phyloP scores from a whole-genome alignment of 1,284 basidiomycete species.

The Austropuccinia psidii region DNA sequence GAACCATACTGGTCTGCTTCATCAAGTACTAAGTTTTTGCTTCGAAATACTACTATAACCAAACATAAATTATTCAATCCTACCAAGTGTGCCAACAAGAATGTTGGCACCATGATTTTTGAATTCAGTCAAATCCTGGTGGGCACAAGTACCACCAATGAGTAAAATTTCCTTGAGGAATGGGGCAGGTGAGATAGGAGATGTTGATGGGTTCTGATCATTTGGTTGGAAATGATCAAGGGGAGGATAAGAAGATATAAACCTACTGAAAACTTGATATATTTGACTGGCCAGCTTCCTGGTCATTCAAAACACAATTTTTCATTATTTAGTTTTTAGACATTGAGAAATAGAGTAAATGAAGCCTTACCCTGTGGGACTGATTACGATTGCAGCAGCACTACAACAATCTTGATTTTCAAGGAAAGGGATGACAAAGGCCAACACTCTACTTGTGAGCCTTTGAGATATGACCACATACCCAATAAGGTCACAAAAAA shows the following conservation, averaged over 20 bases:
- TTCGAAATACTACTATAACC: conserved; percentile 50
- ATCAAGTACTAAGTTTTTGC: conserved; percentile 65
- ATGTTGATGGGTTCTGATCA: conserved; percentile 41
- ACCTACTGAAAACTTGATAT: conserved; percentile 70
- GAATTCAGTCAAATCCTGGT: conserved; percentile 56
- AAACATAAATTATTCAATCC: conserved; percentile 84
- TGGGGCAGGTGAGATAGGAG: conserved; percentile 47
- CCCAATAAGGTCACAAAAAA: too few species aligned
- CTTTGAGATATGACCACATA: too few species aligned
- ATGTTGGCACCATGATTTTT: conserved; percentile 67
- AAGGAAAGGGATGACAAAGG: conserved; percentile 88
- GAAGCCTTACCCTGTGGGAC: conserved; percentile 70
- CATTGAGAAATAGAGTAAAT: background rate
- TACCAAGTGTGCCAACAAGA: conserved; percentile 85
- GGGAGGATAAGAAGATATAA: conserved; percentile 61
- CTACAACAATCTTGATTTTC: conserved; percentile 68
- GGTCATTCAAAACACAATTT: background rate
- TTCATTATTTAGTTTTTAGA: background rate
- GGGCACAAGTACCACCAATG: conserved; percentile 69
- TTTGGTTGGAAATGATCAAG: conserved; percentile 55
- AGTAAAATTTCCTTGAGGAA: conserved; percentile 62
- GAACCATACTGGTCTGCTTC: conserved; percentile 78
- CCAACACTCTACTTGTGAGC: too few species aligned
- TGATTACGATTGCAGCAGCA: conserved; percentile 81
- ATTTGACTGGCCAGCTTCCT: conserved; percentile 94